These are phyloP conservation scores for Cladosporium sp. DNA, from an alignment of 2,329 filamentous ascomycete genomes.

Conservation along the genomic window DNA sequence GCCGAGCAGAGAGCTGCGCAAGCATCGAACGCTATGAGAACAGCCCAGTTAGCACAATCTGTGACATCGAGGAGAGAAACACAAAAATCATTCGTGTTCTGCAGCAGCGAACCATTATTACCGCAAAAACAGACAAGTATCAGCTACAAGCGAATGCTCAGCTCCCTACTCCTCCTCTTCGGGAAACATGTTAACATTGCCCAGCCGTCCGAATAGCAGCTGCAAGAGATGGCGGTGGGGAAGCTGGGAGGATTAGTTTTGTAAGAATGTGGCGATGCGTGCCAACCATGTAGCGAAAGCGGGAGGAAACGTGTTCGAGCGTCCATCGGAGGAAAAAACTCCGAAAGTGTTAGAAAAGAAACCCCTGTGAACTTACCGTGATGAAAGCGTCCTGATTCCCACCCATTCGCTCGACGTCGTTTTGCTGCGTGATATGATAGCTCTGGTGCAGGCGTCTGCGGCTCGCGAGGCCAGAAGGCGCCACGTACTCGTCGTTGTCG, in stretches of 20 bases:
- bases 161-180: slow-evolving; percentile 22
- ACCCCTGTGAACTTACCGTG: slow-evolving; percentile 42
- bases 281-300: background rate
- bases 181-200: slow-evolving; percentile 25
- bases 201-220: slow-evolving; percentile 30
- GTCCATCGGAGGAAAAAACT: background rate
- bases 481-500: slow-evolving; percentile 42
- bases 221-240: slow-evolving; percentile 31
- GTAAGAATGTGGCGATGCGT: background rate
- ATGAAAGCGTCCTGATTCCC: slow-evolving; percentile 60
- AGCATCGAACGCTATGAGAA: slow-evolving; percentile 30
- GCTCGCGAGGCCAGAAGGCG: slow-evolving; percentile 52
- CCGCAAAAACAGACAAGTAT: background rate
- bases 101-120: background rate
- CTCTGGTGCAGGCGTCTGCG: slow-evolving; percentile 60
- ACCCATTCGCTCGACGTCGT: slow-evolving; percentile 60
- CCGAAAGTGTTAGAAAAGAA: background rate
- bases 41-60: background rate
- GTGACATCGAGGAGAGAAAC: background rate
- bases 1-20: slow-evolving; percentile 26
- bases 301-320: background rate
- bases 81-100: background rate
- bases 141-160: background rate
- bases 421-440: slow-evolving; percentile 63
- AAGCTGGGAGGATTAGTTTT: slow-evolving; percentile 23